Conservation (phyloP, 78 protist genomes). For the Mastigamoeba balamuthi region DNA sequence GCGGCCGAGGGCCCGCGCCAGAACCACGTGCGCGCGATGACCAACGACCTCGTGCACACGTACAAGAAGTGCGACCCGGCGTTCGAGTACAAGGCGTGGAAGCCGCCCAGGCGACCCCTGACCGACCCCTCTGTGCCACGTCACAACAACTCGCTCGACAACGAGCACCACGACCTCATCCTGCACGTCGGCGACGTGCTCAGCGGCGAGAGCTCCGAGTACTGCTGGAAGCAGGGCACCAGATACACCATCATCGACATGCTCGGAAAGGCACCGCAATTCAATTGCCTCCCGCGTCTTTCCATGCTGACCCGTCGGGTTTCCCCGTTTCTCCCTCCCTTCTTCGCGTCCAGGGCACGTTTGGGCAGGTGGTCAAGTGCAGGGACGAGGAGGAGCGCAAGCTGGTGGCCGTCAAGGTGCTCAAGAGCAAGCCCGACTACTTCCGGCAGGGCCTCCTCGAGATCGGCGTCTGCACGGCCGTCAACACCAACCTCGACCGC, state of each 20-base stretch:
- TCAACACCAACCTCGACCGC: constrained; percentile 38
- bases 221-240: constrained; percentile 19
- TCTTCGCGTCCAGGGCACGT: constrained; percentile 90
- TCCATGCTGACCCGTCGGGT: not conserved
- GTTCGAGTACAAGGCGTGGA: constrained; percentile 21
- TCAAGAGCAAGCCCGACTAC: constrained; percentile 75
- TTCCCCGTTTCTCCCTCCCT: constrained; percentile 41
- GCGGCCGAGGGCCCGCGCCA: too few species aligned
- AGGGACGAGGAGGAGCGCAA: not conserved
- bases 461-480: constrained; percentile 40
- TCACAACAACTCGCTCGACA: constrained; percentile 6
- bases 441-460: constrained; percentile 67
- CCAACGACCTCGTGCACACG: constrained; percentile 12
- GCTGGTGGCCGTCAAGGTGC: constrained; percentile 82
- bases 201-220: not conserved
- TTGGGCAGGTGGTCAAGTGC: constrained; percentile 75
- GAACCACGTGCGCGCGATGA: too few species aligned
- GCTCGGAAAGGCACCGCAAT: not conserved
- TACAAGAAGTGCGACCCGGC: constrained; percentile 22
- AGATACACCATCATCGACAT: constrained; percentile 11
- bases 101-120: constrained; percentile 31
- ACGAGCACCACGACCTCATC: constrained; percentile 4
- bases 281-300: not conserved
- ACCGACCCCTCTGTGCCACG: constrained; percentile 36
- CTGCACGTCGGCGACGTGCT: not conserved